Conservation (phyloP, 371 early-diverging fungal genomes). For the Mortierella sp. region DNA sequence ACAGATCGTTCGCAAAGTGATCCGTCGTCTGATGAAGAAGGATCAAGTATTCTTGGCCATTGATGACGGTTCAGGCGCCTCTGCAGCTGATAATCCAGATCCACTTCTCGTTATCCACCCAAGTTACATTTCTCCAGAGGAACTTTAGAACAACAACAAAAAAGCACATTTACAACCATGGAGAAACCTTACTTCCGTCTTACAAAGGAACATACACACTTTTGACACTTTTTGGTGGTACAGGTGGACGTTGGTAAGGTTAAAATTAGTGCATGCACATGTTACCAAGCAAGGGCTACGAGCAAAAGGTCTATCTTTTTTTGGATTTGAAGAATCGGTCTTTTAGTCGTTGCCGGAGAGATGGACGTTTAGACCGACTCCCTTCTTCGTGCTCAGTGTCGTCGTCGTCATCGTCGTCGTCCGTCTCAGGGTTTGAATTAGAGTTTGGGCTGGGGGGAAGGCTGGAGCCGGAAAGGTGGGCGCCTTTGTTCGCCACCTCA, state of each 20-base stretch:
- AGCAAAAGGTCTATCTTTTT: neutral
- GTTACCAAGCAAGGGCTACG: too few species aligned
- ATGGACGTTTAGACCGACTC: neutral
- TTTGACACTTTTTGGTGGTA: too few species aligned
- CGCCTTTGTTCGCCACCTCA: too few species aligned
- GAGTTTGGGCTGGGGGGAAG: too few species aligned
- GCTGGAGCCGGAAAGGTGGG: too few species aligned
- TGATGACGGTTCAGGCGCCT: conserved; percentile 29
- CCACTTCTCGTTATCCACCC: conserved; percentile 49
- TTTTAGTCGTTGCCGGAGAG: neutral
- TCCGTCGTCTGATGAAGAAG: conserved; percentile 77
- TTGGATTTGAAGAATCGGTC: conserved; percentile 2
- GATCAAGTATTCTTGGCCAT: conserved; percentile 50
- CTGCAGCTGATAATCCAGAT: conserved; percentile 39
- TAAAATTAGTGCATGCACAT: too few species aligned
- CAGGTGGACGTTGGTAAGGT: too few species aligned
- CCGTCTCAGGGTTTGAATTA: too few species aligned
- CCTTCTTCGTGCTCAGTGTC: too few species aligned
- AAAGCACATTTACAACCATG: neutral
- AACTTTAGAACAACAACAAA: conserved; percentile 19
- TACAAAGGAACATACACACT: too few species aligned
- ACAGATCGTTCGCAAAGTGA: conserved; percentile 78
- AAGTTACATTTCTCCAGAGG: conserved; percentile 49
- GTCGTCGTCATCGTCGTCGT: too few species aligned
- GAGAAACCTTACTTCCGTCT: neutral